A percentile compares a stretch with the other conserved stretches of the same genome.
phyloP scores from a whole-genome alignment of 208 protist species.

The Trypanosoma conorhini region DNA sequence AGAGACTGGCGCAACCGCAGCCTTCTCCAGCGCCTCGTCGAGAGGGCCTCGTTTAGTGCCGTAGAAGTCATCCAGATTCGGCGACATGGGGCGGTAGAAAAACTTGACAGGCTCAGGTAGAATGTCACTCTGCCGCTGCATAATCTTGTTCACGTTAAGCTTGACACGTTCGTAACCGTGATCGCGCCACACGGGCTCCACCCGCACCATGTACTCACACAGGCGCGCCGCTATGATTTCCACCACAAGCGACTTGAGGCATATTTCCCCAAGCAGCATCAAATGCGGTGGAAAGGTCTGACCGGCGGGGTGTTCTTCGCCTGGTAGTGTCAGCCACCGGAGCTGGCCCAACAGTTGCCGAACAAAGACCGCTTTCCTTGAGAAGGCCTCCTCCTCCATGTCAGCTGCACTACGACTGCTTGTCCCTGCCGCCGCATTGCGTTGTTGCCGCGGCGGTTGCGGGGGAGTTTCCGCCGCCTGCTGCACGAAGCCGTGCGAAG shows the following conservation, averaged over 20 bases:
- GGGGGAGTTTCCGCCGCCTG: slow-evolving; percentile 10
- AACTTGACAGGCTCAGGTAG: slow-evolving; percentile 60
- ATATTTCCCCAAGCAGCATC: slow-evolving; percentile 76
- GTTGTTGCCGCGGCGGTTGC: slow-evolving; percentile 16
- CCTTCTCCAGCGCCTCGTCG: slow-evolving; percentile 34
- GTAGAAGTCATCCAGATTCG: slow-evolving; percentile 64
- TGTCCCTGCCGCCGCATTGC: neutral
- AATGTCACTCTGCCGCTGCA: slow-evolving; percentile 40
- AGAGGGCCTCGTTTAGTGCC: slow-evolving; percentile 24
- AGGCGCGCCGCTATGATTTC: slow-evolving; percentile 80
- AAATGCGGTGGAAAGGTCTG: slow-evolving; percentile 81
- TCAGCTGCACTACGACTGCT: slow-evolving; percentile 40
- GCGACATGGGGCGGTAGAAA: slow-evolving; percentile 71
- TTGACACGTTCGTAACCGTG: slow-evolving; percentile 79
- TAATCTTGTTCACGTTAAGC: slow-evolving; percentile 44
- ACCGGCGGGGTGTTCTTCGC: slow-evolving; percentile 78
- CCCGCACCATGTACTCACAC: slow-evolving; percentile 91
- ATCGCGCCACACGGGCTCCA: slow-evolving; percentile 84
- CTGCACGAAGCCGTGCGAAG: slow-evolving; percentile 47
- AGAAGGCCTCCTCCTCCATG: slow-evolving; percentile 85
- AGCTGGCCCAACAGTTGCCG: slow-evolving; percentile 87
- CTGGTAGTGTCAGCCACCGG: slow-evolving; percentile 76
- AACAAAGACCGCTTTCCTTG: slow-evolving; percentile 86
- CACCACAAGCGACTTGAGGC: slow-evolving; percentile 76
- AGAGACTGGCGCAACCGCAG: neutral